Conservation (phyloP, 305 asterid genomes). For the Fraxinus nigra region DNA sequence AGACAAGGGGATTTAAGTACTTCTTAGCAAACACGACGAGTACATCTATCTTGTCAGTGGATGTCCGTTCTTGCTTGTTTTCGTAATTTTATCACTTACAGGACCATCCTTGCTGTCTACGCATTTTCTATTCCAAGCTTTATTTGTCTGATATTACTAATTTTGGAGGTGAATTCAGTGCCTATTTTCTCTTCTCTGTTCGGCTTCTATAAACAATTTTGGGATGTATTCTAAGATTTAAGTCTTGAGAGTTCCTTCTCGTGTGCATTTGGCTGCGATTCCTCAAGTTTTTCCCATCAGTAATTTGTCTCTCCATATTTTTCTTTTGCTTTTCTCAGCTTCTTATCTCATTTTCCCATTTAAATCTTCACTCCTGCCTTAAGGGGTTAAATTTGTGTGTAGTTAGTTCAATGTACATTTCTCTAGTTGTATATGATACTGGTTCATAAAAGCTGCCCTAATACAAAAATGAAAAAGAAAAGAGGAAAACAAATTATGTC, state of each 20-base stretch:
- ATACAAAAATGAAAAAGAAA: neutral
- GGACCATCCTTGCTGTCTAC: constrained; percentile 6
- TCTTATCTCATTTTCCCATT: neutral
- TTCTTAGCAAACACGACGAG: constrained; percentile 6
- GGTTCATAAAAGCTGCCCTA: neutral
- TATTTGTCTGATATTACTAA: neutral
- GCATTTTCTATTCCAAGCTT: neutral
- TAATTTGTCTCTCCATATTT: constrained; percentile 7
- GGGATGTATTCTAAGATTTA: neutral
- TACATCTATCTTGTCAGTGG: neutral
- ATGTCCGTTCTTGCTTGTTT: neutral
- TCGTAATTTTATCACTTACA: neutral
- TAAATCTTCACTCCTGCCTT: neutral
- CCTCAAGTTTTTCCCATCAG: neutral
- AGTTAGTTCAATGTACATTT: neutral
- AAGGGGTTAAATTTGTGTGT: neutral
- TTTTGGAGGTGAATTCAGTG: neutral
- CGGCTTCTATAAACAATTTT: neutral
- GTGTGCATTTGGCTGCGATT: constrained; percentile 9
- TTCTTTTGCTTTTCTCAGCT: neutral
- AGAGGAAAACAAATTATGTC: neutral
- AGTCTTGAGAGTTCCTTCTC: neutral
- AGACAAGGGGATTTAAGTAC: constrained; percentile 1
- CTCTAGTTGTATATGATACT: neutral
- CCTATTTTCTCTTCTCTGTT: neutral